phyloP scores from a whole-genome alignment of 2,329 filamentous ascomycete genomes.

The Phyllosticta capitalensis region DNA sequence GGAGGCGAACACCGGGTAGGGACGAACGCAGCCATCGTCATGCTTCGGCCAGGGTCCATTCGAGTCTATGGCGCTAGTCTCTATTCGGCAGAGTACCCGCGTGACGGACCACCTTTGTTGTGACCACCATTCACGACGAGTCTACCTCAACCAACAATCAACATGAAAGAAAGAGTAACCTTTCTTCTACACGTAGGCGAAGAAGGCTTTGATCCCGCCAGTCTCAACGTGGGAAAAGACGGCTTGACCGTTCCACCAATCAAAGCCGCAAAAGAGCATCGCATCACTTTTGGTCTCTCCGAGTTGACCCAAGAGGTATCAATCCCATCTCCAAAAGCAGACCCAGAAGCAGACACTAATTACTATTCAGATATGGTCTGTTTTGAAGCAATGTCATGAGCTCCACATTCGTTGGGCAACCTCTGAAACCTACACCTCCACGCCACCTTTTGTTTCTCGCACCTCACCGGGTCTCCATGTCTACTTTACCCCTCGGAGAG shows the following conservation, averaged over 20 bases:
- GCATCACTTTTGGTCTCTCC: conserved; percentile 60
- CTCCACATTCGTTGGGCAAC: conserved; percentile 75
- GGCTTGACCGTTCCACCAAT: conserved; percentile 50
- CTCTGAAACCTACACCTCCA: conserved; percentile 44
- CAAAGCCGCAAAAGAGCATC: conserved; percentile 65
- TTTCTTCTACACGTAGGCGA: conserved; percentile 49
- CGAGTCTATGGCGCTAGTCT: neutral
- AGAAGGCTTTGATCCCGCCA: conserved; percentile 54
- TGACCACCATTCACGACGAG: conserved; percentile 1
- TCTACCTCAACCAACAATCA: neutral
- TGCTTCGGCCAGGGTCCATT: neutral
- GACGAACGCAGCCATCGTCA: neutral
- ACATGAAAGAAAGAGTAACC: conserved; percentile 71
- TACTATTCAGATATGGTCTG: conserved; percentile 42
- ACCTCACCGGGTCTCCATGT: conserved; percentile 74
- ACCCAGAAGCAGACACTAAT: conserved; percentile 5
- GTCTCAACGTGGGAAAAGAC: conserved; percentile 48
- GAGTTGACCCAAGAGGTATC: conserved; percentile 61
- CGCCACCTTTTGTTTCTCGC: conserved; percentile 64
- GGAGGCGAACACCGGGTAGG: neutral
- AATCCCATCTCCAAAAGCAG: neutral
- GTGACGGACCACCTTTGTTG: neutral
- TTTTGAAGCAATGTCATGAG: conserved; percentile 57
- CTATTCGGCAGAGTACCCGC: neutral
- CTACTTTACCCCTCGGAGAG: conserved; percentile 55